A percentile compares a stretch with the other conserved stretches of the same genome.
Conservation (phyloP, 495 filamentous ascomycete species). For the Neurospora sp. region DNA sequence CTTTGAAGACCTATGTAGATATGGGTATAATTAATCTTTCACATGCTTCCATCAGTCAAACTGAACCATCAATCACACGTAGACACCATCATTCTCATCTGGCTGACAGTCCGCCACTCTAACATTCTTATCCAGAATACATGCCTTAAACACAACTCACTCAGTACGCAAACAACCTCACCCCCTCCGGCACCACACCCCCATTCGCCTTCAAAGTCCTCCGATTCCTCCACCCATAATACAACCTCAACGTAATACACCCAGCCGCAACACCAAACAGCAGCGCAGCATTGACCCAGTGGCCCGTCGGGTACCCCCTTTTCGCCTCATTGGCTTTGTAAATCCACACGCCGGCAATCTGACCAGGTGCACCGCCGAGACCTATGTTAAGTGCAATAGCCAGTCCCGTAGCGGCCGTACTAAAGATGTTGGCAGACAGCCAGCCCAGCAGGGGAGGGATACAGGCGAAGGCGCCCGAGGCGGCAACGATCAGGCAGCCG, state of each 20-base stretch:
- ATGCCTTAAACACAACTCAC: not conserved
- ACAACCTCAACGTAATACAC: conserved; percentile 24
- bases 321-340: conserved; percentile 50
- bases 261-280: conserved; percentile 28
- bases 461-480: conserved; percentile 40
- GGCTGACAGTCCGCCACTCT: not conserved
- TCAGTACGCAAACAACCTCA: not conserved
- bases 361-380: conserved; percentile 47
- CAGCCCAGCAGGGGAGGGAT: conserved; percentile 54
- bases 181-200: not conserved
- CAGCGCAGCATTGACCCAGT: conserved; percentile 32
- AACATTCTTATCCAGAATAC: not conserved
- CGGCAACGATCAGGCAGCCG: conserved; percentile 34
- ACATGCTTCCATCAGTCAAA: not conserved
- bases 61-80: too few relatives aligned
- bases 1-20: not conserved
- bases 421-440: conserved; percentile 53
- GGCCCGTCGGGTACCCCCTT: conserved; percentile 53
- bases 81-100: not conserved
- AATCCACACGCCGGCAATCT: conserved; percentile 59
- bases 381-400: conserved; percentile 18
- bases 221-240: conserved; percentile 27
- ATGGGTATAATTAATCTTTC: not conserved
- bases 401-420: conserved; percentile 43
- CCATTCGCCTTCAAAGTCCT: conserved; percentile 10